These are phyloP conservation scores for Staphylotrichum tortipilum DNA, from an alignment of 495 filamentous ascomycete species.

Conservation along the genomic window DNA sequence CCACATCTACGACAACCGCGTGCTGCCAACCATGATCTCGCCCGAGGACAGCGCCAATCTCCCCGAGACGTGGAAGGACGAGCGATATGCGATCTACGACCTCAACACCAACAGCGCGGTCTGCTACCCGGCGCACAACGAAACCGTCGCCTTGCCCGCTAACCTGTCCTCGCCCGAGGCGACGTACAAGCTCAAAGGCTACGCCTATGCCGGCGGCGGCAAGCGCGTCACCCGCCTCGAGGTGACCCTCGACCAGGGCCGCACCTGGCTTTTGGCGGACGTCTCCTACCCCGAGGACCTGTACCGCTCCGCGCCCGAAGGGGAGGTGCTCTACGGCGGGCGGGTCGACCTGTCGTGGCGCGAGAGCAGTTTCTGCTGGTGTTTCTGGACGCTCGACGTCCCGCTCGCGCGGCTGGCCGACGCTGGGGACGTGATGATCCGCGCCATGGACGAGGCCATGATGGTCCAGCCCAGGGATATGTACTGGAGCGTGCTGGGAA, in stretches of 20 bases:
- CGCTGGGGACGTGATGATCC: slow-evolving; percentile 68
- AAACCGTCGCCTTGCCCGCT: slow-evolving; percentile 57
- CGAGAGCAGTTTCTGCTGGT: slow-evolving; percentile 86
- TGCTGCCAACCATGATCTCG: slow-evolving; percentile 79
- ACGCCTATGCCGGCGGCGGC: slow-evolving; percentile 89
- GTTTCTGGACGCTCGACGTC: slow-evolving; percentile 80
- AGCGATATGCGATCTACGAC: slow-evolving; percentile 92
- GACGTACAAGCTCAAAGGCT: slow-evolving; percentile 64
- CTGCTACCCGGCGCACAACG: slow-evolving; percentile 75
- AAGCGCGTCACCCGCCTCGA: slow-evolving; percentile 76
- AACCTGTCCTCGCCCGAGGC: no score
- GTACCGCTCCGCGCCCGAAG: slow-evolving; percentile 59
- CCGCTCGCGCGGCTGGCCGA: slow-evolving; percentile 50
- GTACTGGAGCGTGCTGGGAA: slow-evolving; percentile 94
- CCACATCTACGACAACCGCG: slow-evolving; percentile 90
- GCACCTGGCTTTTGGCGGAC: slow-evolving; percentile 70
- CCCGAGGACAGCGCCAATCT: slow-evolving; percentile 73
- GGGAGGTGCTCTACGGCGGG: slow-evolving; percentile 65
- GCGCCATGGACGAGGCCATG: slow-evolving; percentile 90
- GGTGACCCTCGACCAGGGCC: slow-evolving; percentile 76
- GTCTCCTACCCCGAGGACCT: slow-evolving; percentile 82
- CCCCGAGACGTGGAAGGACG: slow-evolving; percentile 78
- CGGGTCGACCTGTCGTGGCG: slow-evolving; percentile 73
- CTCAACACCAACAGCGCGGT: slow-evolving; percentile 81
- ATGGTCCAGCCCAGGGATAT: slow-evolving; percentile 83